Evolutionary conservation across 495 filamentous ascomycete genomes (phyloP), one percentile per base, ranked within the genome.

Genomic region (Penicillium paxilli): DNA sequence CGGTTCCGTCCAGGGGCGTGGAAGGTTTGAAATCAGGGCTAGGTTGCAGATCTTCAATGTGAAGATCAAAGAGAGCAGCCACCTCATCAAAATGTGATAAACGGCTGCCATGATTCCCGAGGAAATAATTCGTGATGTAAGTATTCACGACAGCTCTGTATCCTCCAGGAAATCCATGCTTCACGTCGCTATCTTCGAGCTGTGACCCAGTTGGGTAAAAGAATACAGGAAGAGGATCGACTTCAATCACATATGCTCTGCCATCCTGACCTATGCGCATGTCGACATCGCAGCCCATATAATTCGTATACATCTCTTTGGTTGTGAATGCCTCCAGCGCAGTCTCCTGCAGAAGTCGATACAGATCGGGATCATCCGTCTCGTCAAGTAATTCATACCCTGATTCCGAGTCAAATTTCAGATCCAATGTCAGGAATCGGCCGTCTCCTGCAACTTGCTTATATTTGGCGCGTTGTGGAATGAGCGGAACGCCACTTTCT

Each of bases 261-360:
- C 47, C 53, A 35, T 54, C 33, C 3, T 16, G 12, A 5, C 51
- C 37, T 16, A 59, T 50, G 6, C 57, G 47, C 42, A 59, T 51
- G 26, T 59, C 57, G 5, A 59, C 57, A 33, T 59, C 57, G 11
- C 57, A 59, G 6, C 57, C 57, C 57, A 59, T 59, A 33, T 42
- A 21, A 40, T 50, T 59, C 10, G 33, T 44, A 14, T 48, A 50
- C 26, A 55, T 51, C 20, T 40, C 47, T 16, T 30, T 45, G 1
- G 51, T 48, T 7, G 40, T 40, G n/a, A 59, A 59, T 1, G 57
- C 51, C 47, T 59, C 57, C n/a, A 59, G 6, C 1, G 57, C 57
- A 3, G 40, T 50, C 10, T 49, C 37, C 45, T 55, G 53, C n/a
- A 55, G n/a, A 35, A 44, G 53, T 17, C 33, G 24, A 37, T 40